phyloP scores from a whole-genome alignment of 2,329 filamentous ascomycete genomes.

The Fusarium longipes region DNA sequence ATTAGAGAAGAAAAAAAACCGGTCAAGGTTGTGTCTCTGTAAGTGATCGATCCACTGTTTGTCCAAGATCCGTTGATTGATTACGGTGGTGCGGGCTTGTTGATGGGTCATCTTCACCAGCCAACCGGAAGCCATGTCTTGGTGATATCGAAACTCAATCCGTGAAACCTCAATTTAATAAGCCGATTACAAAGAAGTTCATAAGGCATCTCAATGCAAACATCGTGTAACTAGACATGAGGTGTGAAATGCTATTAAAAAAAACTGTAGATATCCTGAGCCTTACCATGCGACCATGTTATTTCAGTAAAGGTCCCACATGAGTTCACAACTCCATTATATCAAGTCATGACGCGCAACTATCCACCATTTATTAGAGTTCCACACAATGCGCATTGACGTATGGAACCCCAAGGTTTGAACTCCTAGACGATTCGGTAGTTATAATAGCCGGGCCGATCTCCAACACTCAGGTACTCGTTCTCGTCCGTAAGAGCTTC shows the following conservation, averaged over 20 bases:
- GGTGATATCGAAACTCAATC: background rate
- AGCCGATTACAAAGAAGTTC: background rate
- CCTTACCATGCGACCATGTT: too few species aligned
- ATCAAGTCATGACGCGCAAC: background rate
- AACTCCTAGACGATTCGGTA: slow-evolving; percentile 28
- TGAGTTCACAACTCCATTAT: background rate
- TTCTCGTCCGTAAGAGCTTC: slow-evolving; percentile 11
- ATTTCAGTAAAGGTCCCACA: background rate
- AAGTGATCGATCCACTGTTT: slow-evolving; percentile 16
- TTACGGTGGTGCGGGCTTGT: slow-evolving; percentile 1
- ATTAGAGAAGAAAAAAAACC: background rate
- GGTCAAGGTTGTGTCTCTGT: background rate
- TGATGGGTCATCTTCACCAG: slow-evolving; percentile 4
- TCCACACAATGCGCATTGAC: slow-evolving; percentile 3
- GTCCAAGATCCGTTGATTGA: background rate
- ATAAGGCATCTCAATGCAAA: background rate
- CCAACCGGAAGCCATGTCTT: background rate
- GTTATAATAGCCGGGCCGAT: slow-evolving; percentile 13
- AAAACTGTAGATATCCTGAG: background rate
- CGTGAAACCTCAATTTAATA: background rate
- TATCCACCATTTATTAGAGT: background rate
- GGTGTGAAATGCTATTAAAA: background rate
- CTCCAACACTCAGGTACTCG: slow-evolving; percentile 19
- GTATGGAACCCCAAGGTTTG: background rate
- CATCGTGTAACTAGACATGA: background rate